Base-by-base conservation (phyloP, 1,284 basidiomycete species). In the Cryptococcus wingfieldii region DNA sequence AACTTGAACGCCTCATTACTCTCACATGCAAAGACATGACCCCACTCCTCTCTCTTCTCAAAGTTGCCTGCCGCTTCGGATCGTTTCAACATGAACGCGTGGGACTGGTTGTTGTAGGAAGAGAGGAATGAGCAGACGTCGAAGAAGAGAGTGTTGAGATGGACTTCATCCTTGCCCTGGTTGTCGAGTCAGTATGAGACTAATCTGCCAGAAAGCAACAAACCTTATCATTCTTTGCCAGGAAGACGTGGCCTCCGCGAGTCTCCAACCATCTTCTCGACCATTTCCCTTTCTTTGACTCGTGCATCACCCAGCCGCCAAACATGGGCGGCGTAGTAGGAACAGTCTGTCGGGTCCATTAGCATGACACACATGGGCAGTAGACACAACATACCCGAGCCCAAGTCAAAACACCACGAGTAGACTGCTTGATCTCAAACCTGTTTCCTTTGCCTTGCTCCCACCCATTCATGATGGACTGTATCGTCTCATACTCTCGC, bases 271-370 rank as follows among this genome's bases (percentile, higher is more conserved):
- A 93, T 28, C 90, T 83, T 75, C 93, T 95, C 57, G 80, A 85
- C 92, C 92, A 96, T 75, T 94, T 94, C 41, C 90, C 90, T 57
- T 86, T 84, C 77, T 91, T 93, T 52, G 80, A 81, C 78, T 94
- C 89, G 81, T 86, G 87, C 72, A 93, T 88, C 16, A 94, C 83
- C 71, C 85, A 91, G 5, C 86, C 85, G 44, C 84, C 81, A 68
- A 83, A 79, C 23, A 79, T 82, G 5, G 90, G 90, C 4, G 88
- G 84, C 61, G 81, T 84, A 1, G 82, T 77, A 6, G 89, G 89
- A 43, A 91, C 81, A 46, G 82, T 82, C 86, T 88, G 63, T 37
- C 54, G 58, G 34, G 51, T 42, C n/a, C 43, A 41, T 39, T 37
- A 64, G 51, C 31, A 49, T 42, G 16, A 47, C 31, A 10, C 31